Evolutionary conservation across 441 rosid species (phyloP).

Genomic region (Brassica hybrid): DNA sequence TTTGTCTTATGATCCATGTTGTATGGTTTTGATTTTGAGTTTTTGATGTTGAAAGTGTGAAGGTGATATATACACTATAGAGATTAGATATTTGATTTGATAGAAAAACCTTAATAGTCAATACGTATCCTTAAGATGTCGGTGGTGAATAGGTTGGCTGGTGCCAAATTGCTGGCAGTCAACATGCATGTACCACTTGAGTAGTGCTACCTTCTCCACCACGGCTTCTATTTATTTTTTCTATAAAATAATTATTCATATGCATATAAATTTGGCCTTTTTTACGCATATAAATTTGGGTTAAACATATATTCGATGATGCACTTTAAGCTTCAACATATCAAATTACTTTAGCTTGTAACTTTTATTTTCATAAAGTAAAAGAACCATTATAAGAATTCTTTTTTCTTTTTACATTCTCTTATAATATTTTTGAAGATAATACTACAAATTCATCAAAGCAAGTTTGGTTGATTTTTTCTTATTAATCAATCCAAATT

Average conservation of each 20-base stretch:
- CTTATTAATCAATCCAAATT: not conserved
- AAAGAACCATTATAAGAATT: too few species aligned
- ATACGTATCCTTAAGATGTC: conserved; percentile 11
- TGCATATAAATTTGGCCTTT: too few species aligned
- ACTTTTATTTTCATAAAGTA: too few species aligned
- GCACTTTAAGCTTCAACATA: too few species aligned
- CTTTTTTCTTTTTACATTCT: too few species aligned
- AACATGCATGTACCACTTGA: not conserved
- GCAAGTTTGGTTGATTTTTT: not conserved
- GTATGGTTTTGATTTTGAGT: not conserved
- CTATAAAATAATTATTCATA: not conserved
- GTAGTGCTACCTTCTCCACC: not conserved
- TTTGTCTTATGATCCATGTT: conserved; percentile 21
- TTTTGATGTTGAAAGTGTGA: not conserved
- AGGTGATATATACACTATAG: not conserved
- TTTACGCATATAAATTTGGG: too few species aligned
- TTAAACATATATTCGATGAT: too few species aligned
- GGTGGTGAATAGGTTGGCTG: not conserved
- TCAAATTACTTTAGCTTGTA: too few species aligned
- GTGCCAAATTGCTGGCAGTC: not conserved
- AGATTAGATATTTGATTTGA: not conserved
- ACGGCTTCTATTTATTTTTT: not conserved
- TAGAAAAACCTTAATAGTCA: not conserved
- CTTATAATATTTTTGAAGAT: not conserved
- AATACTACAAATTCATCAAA: not conserved